Conservation (phyloP, 306 rosid genomes). For the Cicer pinnatifidum region DNA sequence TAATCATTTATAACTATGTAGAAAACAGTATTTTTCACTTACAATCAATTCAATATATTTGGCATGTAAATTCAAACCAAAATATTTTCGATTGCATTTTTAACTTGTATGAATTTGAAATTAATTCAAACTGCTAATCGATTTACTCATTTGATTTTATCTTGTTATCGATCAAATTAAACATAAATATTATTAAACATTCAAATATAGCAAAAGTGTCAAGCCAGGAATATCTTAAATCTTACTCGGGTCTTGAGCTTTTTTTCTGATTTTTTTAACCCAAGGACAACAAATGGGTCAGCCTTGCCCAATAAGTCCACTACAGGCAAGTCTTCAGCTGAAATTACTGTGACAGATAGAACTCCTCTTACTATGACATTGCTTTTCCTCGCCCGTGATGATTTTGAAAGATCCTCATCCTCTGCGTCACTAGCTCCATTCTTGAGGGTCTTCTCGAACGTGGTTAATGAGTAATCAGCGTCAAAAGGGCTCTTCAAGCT, state of each 20-base stretch:
- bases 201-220: neutral
- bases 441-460: constrained; percentile 75
- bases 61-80: constrained; percentile 24
- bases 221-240: constrained; percentile 20
- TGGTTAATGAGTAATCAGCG: constrained; percentile 66
- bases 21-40: constrained; percentile 5
- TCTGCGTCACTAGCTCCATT: constrained; percentile 45
- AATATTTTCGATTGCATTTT: neutral
- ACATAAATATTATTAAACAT: neutral
- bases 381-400: constrained; percentile 57
- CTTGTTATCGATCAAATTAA: neutral
- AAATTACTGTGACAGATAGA: constrained; percentile 79
- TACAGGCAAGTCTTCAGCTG: constrained; percentile 84
- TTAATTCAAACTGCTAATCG: neutral
- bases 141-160: neutral
- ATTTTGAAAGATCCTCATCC: constrained; percentile 39
- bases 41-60: constrained; percentile 9
- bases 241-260: constrained; percentile 87
- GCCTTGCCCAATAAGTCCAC: constrained; percentile 93
- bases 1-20: neutral
- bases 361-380: constrained; percentile 85
- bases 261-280: constrained; percentile 73
- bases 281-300: constrained; percentile 83
- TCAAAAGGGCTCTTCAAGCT: constrained; percentile 59
- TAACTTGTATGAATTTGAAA: neutral